Percentiles rank a stretch among this genome's conserved stretches.
These are phyloP conservation scores for Petrea volubilis DNA, from an alignment of 257 asterid genomes.

Conservation along the genomic window DNA sequence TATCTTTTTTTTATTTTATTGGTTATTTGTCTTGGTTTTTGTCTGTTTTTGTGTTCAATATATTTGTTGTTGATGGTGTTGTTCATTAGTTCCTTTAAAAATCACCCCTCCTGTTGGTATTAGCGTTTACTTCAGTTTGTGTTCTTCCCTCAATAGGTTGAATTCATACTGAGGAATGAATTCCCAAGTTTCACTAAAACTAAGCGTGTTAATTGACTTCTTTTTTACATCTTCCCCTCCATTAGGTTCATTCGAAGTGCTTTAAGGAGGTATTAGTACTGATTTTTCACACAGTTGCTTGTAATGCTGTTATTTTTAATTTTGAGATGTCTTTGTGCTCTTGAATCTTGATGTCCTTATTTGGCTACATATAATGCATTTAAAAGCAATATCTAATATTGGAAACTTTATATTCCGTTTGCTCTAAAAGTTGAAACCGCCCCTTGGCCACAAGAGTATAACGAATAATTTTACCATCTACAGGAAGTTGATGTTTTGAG, in stretches of 20 bases:
- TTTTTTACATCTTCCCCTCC: slow-evolving; percentile 12
- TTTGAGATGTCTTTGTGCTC: neutral
- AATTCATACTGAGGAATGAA: neutral
- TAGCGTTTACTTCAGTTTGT: neutral
- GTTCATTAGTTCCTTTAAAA: neutral
- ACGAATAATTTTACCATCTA: neutral
- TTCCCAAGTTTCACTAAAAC: neutral
- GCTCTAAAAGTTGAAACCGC: neutral
- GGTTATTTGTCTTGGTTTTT: slow-evolving; percentile 36
- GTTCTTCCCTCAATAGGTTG: neutral
- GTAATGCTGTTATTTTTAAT: neutral
- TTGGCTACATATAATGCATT: neutral
- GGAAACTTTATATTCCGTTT: slow-evolving; percentile 4
- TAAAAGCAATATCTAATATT: neutral
- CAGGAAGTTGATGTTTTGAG: slow-evolving; percentile 61
- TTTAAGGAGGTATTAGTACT: neutral
- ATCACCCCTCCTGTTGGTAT: neutral
- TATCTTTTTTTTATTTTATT: slow-evolving; percentile 1
- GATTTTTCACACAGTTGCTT: neutral
- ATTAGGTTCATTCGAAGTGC: neutral
- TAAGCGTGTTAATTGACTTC: neutral
- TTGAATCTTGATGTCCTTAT: slow-evolving; percentile 2
- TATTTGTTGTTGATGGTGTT: neutral
- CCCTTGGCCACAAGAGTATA: neutral
- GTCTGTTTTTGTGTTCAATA: neutral